phyloP scores from a whole-genome alignment of 2,329 filamentous ascomycete genomes.

The Parafenestella ontariensis region DNA sequence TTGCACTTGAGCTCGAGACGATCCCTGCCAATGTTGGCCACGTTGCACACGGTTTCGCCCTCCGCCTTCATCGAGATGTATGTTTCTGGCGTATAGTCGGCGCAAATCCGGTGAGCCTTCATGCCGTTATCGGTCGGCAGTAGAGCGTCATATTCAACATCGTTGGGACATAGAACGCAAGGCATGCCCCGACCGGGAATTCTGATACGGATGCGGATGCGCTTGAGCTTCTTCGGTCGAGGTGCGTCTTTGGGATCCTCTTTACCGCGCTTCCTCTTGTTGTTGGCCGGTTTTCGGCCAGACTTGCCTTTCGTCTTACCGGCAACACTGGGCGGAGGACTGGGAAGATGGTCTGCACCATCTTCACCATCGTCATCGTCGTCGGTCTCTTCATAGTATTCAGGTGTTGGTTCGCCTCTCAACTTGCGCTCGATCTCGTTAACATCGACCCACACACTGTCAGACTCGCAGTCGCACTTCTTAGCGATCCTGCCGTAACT shows the following conservation, averaged over 20 bases:
- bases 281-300: constrained; percentile 75
- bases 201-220: constrained; percentile 74
- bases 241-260: constrained; percentile 54
- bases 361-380: constrained; percentile 70
- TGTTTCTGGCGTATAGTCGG: constrained; percentile 89
- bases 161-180: constrained; percentile 91
- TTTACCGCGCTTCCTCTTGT: constrained; percentile 55
- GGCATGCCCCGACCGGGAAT: constrained; percentile 76
- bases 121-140: constrained; percentile 86
- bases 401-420: constrained; percentile 80
- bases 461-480: constrained; percentile 94
- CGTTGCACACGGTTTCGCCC: constrained; percentile 75
- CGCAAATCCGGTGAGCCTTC: constrained; percentile 87
- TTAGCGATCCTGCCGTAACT: constrained; percentile 95
- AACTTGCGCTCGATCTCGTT: constrained; percentile 94
- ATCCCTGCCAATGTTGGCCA: constrained; percentile 82
- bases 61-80: constrained; percentile 75
- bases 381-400: constrained; percentile 81
- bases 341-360: constrained; percentile 69
- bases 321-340: constrained; percentile 77
- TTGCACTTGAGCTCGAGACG: constrained; percentile 92
- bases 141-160: constrained; percentile 81
- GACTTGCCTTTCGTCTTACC: constrained; percentile 73
- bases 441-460: constrained; percentile 98
- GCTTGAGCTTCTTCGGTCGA: constrained; percentile 74